Conservation (phyloP, 257 asterid genomes). For the Solanum sejunctum region DNA sequence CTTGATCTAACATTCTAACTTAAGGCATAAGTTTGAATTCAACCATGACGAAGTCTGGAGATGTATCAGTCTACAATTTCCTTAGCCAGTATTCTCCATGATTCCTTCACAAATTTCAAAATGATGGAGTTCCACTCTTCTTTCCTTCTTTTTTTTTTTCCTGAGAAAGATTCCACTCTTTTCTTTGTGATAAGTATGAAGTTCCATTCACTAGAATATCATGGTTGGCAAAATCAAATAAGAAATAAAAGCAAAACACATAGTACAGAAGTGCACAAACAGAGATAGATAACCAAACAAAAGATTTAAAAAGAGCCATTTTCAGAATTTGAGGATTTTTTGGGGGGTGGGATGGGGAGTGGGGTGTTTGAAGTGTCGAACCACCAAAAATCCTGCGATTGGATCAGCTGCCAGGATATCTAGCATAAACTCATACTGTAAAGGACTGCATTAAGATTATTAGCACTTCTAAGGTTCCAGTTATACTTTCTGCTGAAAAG, state of each 20-base stretch:
- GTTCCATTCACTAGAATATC: neutral
- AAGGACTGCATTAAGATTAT: neutral
- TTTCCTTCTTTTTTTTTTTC: neutral
- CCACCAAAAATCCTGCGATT: neutral
- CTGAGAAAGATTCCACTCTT: too few relatives aligned
- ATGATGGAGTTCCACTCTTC: neutral
- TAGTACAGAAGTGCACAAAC: neutral
- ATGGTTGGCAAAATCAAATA: neutral
- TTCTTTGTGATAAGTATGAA: neutral
- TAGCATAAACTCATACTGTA: neutral
- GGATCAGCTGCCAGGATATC: neutral
- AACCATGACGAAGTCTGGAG: neutral
- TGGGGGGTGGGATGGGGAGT: too few relatives aligned
- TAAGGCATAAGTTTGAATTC: neutral
- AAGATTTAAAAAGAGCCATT: neutral
- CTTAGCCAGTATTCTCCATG: neutral
- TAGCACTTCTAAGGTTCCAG: neutral
- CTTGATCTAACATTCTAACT: neutral
- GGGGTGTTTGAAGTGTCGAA: neutral
- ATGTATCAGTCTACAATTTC: neutral
- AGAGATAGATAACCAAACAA: neutral
- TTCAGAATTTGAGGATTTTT: neutral
- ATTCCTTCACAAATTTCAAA: neutral
- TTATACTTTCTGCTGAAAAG: neutral
- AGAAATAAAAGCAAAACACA: neutral